These are phyloP conservation scores for Durusdinium trenchii DNA, from an alignment of 73 alveolate species.

Conservation along the genomic window DNA sequence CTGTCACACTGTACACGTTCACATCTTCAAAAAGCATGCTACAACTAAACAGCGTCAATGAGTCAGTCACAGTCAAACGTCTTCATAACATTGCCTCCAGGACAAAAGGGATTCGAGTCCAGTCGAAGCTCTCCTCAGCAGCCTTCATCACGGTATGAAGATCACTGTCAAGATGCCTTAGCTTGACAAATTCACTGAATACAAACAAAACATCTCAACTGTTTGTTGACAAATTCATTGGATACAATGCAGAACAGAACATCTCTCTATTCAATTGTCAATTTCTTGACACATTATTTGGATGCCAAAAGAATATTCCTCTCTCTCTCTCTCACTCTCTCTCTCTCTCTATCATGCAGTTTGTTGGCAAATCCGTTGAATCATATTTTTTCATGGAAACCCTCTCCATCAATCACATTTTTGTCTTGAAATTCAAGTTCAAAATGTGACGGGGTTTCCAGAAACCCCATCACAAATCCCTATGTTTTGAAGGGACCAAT, in stretches of 20 bases:
- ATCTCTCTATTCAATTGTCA: no score
- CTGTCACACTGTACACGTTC: no score
- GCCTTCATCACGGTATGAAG: background rate
- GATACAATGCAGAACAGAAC: background rate
- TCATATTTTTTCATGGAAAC: background rate
- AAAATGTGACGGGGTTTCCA: background rate
- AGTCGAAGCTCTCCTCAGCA: background rate
- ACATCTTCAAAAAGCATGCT: no score
- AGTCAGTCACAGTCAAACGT: no score
- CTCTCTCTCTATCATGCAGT: no score
- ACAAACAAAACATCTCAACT: background rate
- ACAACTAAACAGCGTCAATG: no score
- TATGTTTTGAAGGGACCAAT: background rate
- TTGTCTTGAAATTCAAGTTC: background rate
- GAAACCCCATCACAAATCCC: slow-evolving; percentile 1
- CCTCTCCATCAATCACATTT: background rate
- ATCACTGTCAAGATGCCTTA: background rate
- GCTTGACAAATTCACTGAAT: background rate
- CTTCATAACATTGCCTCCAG: no score
- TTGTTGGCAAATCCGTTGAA: no score
- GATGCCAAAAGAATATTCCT: no score
- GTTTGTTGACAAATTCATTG: background rate
- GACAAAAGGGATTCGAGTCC: background rate
- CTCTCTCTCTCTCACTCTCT: no score
- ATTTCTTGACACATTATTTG: no score